Conservation (phyloP, 2,329 filamentous ascomycete genomes). For the Colletotrichum cordylinicola region DNA sequence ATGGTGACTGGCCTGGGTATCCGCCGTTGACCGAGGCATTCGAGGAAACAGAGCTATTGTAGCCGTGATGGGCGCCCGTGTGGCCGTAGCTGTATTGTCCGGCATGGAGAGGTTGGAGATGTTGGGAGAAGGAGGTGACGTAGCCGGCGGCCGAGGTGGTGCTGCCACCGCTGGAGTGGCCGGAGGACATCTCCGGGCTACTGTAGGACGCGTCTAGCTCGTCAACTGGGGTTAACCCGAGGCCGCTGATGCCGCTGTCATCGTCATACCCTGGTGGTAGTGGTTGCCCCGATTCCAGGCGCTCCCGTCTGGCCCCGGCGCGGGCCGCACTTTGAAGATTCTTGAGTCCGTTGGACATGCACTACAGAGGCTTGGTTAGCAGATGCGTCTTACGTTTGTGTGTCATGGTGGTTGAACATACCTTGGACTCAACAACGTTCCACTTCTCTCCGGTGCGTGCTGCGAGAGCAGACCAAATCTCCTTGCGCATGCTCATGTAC, state of each 20-base stretch:
- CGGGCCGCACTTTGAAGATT: slow-evolving; percentile 76
- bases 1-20: slow-evolving; percentile 28
- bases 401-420: slow-evolving; percentile 35
- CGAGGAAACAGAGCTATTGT: slow-evolving; percentile 61
- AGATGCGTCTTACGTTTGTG: background rate
- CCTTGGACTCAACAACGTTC: slow-evolving; percentile 72
- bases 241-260: slow-evolving; percentile 73
- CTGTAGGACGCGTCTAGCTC: slow-evolving; percentile 63
- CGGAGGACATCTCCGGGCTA: slow-evolving; percentile 57
- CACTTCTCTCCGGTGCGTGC: slow-evolving; percentile 82
- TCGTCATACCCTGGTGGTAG: slow-evolving; percentile 62
- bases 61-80: slow-evolving; percentile 41
- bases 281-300: slow-evolving; percentile 54
- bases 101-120: slow-evolving; percentile 28
- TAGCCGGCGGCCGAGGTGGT: slow-evolving; percentile 33
- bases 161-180: slow-evolving; percentile 45
- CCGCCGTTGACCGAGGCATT: slow-evolving; percentile 40
- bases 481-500: slow-evolving; percentile 80
- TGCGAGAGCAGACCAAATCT: slow-evolving; percentile 82
- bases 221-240: slow-evolving; percentile 63
- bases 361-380: slow-evolving; percentile 52
- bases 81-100: slow-evolving; percentile 31
- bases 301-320: slow-evolving; percentile 69
- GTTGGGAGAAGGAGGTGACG: slow-evolving; percentile 29
- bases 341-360: slow-evolving; percentile 84